Conservation (phyloP, 805 yeast genomes). For the Blastobotrys peoriensis region DNA sequence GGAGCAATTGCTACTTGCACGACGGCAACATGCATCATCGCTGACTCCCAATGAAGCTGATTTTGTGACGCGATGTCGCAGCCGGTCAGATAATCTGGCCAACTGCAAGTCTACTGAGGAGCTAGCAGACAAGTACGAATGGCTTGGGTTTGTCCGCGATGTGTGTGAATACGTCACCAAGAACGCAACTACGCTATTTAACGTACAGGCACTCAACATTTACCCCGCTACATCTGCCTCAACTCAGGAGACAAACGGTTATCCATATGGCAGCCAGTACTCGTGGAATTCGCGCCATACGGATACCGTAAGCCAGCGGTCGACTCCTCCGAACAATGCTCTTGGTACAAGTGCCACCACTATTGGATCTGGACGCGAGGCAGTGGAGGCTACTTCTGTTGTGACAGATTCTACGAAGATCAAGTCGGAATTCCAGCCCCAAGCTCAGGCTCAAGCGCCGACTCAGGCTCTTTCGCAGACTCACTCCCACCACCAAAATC, state of each 20-base stretch:
- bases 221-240: neutral
- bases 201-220: neutral
- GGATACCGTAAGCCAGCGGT: neutral
- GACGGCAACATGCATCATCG: slow-evolving; percentile 24
- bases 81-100: slow-evolving; percentile 59
- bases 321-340: neutral
- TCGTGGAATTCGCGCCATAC: neutral
- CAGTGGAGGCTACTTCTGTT: neutral
- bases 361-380: neutral
- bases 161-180: slow-evolving; percentile 71
- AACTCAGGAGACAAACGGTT: neutral
- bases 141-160: slow-evolving; percentile 78
- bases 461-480: too few relatives aligned
- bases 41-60: slow-evolving; percentile 75
- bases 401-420: neutral
- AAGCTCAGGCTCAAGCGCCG: too few relatives aligned
- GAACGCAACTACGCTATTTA: slow-evolving; percentile 25
- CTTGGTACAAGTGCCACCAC: neutral
- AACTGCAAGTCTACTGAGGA: slow-evolving; percentile 40
- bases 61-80: slow-evolving; percentile 65
- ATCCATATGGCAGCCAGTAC: neutral
- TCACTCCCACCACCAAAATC: too few relatives aligned
- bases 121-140: slow-evolving; percentile 69
- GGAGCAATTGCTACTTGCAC: slow-evolving; percentile 37
- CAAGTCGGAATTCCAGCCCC: neutral